Evolutionary conservation across 2,329 filamentous ascomycete genomes (phyloP), one percentile per base, ranked within the genome.

Genomic region (Cyanodermella asteris): DNA sequence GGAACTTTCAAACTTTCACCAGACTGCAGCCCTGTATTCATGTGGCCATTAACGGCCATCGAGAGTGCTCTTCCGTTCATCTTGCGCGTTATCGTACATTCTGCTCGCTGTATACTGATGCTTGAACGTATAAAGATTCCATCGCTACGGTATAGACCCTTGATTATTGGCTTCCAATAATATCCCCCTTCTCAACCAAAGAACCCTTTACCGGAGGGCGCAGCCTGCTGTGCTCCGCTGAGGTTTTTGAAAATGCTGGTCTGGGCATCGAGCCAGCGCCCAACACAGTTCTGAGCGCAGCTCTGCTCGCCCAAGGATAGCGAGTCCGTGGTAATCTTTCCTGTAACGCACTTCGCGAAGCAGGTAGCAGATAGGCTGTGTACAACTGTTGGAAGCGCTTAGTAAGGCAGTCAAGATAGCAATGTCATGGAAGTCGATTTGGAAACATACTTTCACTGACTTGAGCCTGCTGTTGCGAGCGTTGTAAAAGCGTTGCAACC

Each of bases 281-380:
- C 77, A 28, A 94, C 81, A 44, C 87, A 97, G 57, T 91, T 93
- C 47, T 71, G 60, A 46, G 91, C 64, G 49, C 87, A 97, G 6
- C 59, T 53, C 55, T 87, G 72, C 55, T 97, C 87, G 32, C 51
- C 56, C 41, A 61, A 64, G 37, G 90, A 78, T 36, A 97, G 57
- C 40, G 68, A 65, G 15, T 68, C 64, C 32, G 60, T 64, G 37
- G 71, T 70, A 46, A 93, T 72, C 29, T 59, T 61, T 27, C 68
- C 59, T 6, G 75, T 73, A 32, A 93, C 60, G 59, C 87, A 97
- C 56, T 93, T 94, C 45, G 72, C 80, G 71, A 82, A 97, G 64
- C 87, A 97, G 31, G 75, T 65, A 40, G 87, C 74, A 21, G 67
- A 68, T 18, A 74, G 53, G 36, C 53, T 52, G 49, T 74, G 70